Evolutionary conservation across 352 stramenopile species (phyloP).

Genomic region (Phytophthora hybrid): DNA sequence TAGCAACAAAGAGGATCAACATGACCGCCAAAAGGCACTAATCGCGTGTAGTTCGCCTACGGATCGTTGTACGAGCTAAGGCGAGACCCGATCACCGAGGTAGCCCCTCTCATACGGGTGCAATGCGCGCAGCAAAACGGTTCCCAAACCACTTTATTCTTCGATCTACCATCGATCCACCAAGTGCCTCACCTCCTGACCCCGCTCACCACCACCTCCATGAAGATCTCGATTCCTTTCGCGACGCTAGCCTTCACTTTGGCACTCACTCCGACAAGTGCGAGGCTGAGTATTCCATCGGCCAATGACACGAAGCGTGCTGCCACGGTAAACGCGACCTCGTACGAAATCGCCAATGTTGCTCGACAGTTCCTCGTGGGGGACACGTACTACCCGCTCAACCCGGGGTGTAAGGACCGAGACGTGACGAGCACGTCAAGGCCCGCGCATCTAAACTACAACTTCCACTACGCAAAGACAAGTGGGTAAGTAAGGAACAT

Average conservation of each 20-base stretch:
- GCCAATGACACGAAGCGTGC: conserved; percentile 14
- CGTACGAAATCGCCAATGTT: conserved; percentile 37
- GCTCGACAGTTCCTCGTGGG: conserved; percentile 30
- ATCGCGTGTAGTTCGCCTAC: too few relatives aligned
- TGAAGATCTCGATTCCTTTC: conserved; percentile 9
- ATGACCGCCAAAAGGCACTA: too few relatives aligned
- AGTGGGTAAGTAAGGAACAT: too few relatives aligned
- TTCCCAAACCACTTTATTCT: conserved; percentile 10
- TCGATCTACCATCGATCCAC: conserved; percentile 7
- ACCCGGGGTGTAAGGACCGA: too few relatives aligned
- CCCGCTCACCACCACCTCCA: neutral
- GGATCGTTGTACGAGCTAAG: too few relatives aligned
- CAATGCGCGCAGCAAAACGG: too few relatives aligned
- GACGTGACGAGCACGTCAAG: too few relatives aligned
- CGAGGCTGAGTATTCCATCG: conserved; percentile 25
- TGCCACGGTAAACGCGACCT: conserved; percentile 27
- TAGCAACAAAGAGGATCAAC: too few relatives aligned
- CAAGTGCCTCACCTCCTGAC: conserved; percentile 1
- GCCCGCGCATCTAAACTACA: too few relatives aligned
- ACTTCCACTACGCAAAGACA: too few relatives aligned
- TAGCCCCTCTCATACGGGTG: too few relatives aligned
- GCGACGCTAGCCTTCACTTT: conserved; percentile 3
- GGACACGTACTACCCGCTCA: conserved; percentile 35
- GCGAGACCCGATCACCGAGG: too few relatives aligned
- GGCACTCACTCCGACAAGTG: conserved; percentile 8